These are phyloP conservation scores for Geosmithia putterillii DNA, from an alignment of 2,329 filamentous ascomycete species.

Conservation along the genomic window DNA sequence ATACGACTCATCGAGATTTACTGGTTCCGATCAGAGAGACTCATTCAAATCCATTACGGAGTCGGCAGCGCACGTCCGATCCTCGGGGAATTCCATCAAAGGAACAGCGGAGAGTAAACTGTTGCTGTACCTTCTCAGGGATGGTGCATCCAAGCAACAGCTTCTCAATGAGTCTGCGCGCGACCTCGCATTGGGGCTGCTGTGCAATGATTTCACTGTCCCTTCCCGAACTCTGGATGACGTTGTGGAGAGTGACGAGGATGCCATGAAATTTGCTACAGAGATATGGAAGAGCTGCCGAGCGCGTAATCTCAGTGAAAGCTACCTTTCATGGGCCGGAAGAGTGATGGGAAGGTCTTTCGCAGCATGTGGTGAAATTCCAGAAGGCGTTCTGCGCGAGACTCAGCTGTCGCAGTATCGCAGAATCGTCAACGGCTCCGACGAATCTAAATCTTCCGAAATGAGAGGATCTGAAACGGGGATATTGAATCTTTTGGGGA, in stretches of 20 bases:
- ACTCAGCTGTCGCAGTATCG: slow-evolving; percentile 39
- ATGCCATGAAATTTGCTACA: slow-evolving; percentile 48
- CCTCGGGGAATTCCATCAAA: slow-evolving; percentile 55
- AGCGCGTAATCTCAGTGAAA: slow-evolving; percentile 46
- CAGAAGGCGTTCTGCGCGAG: slow-evolving; percentile 46
- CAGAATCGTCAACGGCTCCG: slow-evolving; percentile 31
- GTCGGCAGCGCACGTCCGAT: slow-evolving; percentile 55
- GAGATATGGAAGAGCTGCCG: slow-evolving; percentile 68
- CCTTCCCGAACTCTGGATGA: slow-evolving; percentile 38
- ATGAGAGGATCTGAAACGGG: slow-evolving; percentile 53
- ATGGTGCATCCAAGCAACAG: slow-evolving; percentile 47
- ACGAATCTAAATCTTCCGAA: too few species aligned
- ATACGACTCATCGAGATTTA: slow-evolving; percentile 44
- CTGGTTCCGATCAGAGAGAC: slow-evolving; percentile 31
- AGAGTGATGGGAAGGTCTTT: slow-evolving; percentile 76
- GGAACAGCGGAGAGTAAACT: slow-evolving; percentile 68
- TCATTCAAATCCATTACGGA: slow-evolving; percentile 57
- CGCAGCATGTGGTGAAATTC: slow-evolving; percentile 59
- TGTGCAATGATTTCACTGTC: slow-evolving; percentile 63
- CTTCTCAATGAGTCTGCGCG: slow-evolving; percentile 61
- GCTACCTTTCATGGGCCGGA: slow-evolving; percentile 77
- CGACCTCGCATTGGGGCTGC: slow-evolving; percentile 54
- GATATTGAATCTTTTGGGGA: slow-evolving; percentile 48
- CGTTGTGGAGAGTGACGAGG: slow-evolving; percentile 54
- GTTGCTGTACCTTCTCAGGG: slow-evolving; percentile 66